Evolutionary conservation across 1,139 yeast species (phyloP), one percentile per base, ranked within the genome.

Genomic region (Suhomyces guaymorum): DNA sequence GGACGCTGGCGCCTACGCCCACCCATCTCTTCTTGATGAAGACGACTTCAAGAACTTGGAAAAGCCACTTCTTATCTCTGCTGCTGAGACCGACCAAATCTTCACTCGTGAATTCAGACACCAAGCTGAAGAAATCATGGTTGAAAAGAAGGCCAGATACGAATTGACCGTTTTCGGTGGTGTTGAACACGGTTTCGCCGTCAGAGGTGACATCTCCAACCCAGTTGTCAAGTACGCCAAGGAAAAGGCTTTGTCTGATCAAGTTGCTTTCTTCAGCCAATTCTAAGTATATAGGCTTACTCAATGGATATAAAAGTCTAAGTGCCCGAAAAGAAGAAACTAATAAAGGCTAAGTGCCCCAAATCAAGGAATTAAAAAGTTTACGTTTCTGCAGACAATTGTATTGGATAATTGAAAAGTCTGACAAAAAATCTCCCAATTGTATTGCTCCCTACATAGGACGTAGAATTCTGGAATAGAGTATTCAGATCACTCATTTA

Each of bases 161-260:
- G 79, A 76, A 57, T 54, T 82, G 24, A 77, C 78, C 38, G 58
- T 85, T 34, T 80, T 75, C 54, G 59, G 81, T 22, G 82, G 82
- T 33, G 82, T 75, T 15, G 26, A 55, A 2, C 96, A 88, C 55
- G 96, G 96, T 1, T 88, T 66, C 54, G 75, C 95, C 14, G 80
- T 75, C 28, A 82, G 49, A 62, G 96, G 94, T 41, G 96, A 89
- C 56, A 42, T 71, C 23, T 45, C 66, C 10, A 62, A 64, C 42
- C 83, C 86, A 8, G 54, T 49, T 29, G 76, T 74, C 40, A 70
- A 64, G 52, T 82, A 79, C 47, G 92, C 96, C 29, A 80, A 75
- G 58, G 87, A 84, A 47, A 84, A 80, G 66, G 70, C 80, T 2
- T 60, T 85, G 26, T 28, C 43, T 21, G 94, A 84, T 57, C 86